Base-by-base conservation (phyloP, 1,284 basidiomycete genomes). In the Trichosporon ovoides region DNA sequence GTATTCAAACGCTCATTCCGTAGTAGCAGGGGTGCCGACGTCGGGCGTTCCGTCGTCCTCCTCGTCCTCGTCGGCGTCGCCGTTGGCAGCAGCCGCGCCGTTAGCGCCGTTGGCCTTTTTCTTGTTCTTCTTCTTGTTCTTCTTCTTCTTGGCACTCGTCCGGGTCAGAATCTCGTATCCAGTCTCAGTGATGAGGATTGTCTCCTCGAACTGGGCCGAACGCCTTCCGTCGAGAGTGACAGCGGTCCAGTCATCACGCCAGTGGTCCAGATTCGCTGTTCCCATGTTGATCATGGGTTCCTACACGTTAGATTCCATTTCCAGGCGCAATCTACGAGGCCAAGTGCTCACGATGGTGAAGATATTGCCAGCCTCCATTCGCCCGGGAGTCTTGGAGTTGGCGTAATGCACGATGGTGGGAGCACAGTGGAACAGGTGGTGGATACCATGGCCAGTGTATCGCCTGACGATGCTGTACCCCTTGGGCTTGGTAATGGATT, bases 141-240 rank as follows among this genome's bases (percentile, higher is more conserved):
- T 68, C 63, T 69, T 76, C 61, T 73, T 73, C 57, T 66, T 67
- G 52, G 64, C 63, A n/a, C 66, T 60, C 14, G 68, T 69, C 46
- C 77, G 87, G 2, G 94, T 96, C 38, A 98, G 81, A 60, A 95
- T 82, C 75, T 98, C 94, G 38, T 87, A 86, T 5, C 94, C 94
- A 18, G 84, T 88, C 69, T 93, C 91, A 18, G 94, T 97, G 70
- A 98, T 88, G 57, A 98, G 76, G 38, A 89, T 79, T 1, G 93
- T 96, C 69, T 98, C 94, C 76, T 98, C 94, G 70, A 96, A 97
- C 70, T 98, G 94, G 6, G 94, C 94, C 64, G 88, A 92, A 61
- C 83, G 82, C 73, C 88, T 87, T 31, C 93, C 94, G 76, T 97
- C 93, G 20, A 70, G 61, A 2, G 94, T 98, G 18, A 89, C 89